phyloP scores from a whole-genome alignment of 805 yeast species.

The Lipomyces yamanashiensis region DNA sequence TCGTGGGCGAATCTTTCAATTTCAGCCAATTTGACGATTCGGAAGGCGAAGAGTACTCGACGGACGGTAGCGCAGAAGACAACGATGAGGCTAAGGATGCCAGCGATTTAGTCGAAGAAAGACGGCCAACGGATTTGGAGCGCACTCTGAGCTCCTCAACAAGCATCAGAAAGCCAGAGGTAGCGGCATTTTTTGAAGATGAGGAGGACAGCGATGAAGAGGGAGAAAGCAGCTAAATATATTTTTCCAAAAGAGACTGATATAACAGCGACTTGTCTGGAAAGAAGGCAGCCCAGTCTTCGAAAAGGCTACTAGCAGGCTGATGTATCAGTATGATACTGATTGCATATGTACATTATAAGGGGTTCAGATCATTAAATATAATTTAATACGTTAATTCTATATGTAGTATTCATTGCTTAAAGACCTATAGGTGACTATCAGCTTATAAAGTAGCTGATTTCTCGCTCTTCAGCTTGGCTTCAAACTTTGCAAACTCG shows the following conservation, averaged over 20 bases:
- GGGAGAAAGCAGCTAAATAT: not conserved
- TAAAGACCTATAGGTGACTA: not conserved
- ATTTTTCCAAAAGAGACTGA: too few species aligned
- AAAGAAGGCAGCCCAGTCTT: too few species aligned
- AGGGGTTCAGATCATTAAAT: too few species aligned
- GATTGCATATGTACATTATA: too few species aligned
- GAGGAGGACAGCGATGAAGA: constrained; percentile 19
- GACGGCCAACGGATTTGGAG: not conserved
- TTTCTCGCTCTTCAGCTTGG: constrained; percentile 50
- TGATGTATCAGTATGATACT: too few species aligned
- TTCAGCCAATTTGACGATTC: constrained; percentile 6
- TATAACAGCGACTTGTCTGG: too few species aligned
- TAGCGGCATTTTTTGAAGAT: constrained; percentile 32
- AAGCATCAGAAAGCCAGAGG: constrained; percentile 15
- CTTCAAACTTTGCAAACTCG: constrained; percentile 85
- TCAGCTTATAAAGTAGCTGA: not conserved
- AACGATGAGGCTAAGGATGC: constrained; percentile 12
- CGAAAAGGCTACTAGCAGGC: too few species aligned
- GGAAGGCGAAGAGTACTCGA: constrained; percentile 1
- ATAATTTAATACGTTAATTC: too few species aligned
- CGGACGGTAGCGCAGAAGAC: not conserved
- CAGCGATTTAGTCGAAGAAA: not conserved
- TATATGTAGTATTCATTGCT: not conserved
- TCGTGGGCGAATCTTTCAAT: constrained; percentile 37
- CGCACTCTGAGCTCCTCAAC: constrained; percentile 6